Evolutionary conservation across 2,329 filamentous ascomycete species (phyloP), one percentile per base, ranked within the genome.

Genomic region (Teratosphaeria zuluensis): DNA sequence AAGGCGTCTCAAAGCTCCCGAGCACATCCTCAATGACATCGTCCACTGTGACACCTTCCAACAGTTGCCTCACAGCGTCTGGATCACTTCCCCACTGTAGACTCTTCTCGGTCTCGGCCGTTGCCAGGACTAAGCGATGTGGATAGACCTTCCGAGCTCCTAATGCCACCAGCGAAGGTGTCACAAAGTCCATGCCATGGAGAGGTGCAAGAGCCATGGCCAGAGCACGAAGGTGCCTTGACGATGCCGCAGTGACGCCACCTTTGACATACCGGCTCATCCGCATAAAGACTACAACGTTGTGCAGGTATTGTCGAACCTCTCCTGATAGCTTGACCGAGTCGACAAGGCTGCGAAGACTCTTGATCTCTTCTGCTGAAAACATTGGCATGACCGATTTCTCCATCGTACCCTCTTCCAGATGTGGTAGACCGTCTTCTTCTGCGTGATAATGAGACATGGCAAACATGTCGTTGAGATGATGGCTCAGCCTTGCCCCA

Each of bases 11-110:
- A 6, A 85, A 75, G 56, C 77, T 76, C 33, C 75, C 74, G n/a
- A 85, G 67, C 14, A 84, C 81, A 52, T 83, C 79, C 55, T 85
- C 81, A 51, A 86, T 76, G 2, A 84, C 81, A 60, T 78, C 76
- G 55, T 83, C 81, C 1, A 79, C 75, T 1, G 77, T 81, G 2
- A 83, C 73, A 33, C 77, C 77, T 3, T 87, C 83, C 2, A 96
- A 74, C 54, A 91, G 65, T 16, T 81, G 78, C 63, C 82, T 79
- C 1, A 96, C 83, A 3, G 88, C 88, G 32, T 81, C 79, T 0
- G 87, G 65, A 56, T 88, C 85, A 72, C 92, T 96, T 0, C 94
- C 94, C 85, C 95, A 99, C 72, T 96, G 90, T 77, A 96, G 81
- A 71, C 91, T 96, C 54, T 91, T 81, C 75, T 97, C 94, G 59